phyloP scores from a whole-genome alignment of 2,329 filamentous ascomycete species.

The Sarocladiaceae sp. region DNA sequence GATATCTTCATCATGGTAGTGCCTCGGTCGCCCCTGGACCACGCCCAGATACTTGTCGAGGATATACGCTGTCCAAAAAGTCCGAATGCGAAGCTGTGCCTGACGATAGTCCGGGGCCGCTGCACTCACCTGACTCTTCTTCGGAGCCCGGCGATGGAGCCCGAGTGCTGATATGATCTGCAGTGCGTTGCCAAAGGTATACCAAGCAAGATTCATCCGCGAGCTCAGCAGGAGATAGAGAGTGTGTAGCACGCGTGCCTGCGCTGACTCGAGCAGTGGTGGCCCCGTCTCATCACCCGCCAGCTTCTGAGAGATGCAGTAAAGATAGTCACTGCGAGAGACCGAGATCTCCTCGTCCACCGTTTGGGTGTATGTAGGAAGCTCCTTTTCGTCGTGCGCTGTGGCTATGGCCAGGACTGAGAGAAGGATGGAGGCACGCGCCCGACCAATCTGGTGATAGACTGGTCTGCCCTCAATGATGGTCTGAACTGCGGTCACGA shows the following conservation, averaged over 20 bases:
- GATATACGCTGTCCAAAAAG: conserved; percentile 60
- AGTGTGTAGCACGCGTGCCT: conserved; percentile 35
- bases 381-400: no score
- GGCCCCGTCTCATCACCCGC: conserved; percentile 31
- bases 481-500: conserved; percentile 22
- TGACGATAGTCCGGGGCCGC: conserved; percentile 24
- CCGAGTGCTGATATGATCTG: conserved; percentile 33
- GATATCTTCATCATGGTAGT: conserved; percentile 60
- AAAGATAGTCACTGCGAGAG: no score
- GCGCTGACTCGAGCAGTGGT: conserved; percentile 32
- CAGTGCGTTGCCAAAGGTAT: conserved; percentile 34
- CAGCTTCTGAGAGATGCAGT: no score
- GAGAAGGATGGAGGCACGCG: conserved; percentile 33
- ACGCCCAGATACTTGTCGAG: conserved; percentile 59
- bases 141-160: conserved; percentile 30
- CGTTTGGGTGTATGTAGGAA: no score
- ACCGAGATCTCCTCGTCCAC: no score
- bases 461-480: conserved; percentile 9
- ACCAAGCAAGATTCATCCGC: conserved; percentile 42
- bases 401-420: conserved; percentile 32
- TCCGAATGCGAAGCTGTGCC: conserved; percentile 31
- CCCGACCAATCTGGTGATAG: background rate
- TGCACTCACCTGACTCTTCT: conserved; percentile 14
- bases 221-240: conserved; percentile 38
- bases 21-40: conserved; percentile 53